Evolutionary conservation across 148 eudicot species (phyloP).

Genomic region (Dianthus caryophyllus): DNA sequence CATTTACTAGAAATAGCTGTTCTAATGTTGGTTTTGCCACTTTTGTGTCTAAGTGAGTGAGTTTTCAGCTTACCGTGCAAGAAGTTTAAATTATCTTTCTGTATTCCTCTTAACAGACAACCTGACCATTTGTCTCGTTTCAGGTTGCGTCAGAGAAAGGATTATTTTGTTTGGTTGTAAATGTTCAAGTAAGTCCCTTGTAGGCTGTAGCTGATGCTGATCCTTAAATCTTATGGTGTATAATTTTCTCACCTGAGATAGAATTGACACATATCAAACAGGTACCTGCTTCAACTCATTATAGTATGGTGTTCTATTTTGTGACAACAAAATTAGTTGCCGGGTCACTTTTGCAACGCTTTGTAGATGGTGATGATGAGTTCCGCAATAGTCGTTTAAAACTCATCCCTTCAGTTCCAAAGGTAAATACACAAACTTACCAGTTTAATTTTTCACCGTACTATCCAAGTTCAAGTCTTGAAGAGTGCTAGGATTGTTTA

Average conservation of each 20-base stretch:
- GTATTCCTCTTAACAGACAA: background rate
- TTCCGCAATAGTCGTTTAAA: conserved; percentile 88
- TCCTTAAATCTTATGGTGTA: conserved; percentile 11
- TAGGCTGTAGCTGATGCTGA: too few species aligned
- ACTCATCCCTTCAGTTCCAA: conserved; percentile 93
- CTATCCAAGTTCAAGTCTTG: background rate
- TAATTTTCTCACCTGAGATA: conserved; percentile 12
- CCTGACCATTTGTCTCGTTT: conserved; percentile 9
- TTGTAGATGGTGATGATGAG: conserved; percentile 99
- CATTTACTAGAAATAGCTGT: too few species aligned
- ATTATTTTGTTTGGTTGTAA: conserved; percentile 62
- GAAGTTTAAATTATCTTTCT: background rate
- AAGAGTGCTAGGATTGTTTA: background rate
- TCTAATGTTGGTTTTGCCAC: background rate
- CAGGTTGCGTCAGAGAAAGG: conserved; percentile 94
- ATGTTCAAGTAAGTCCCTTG: conserved; percentile 77
- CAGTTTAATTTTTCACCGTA: background rate
- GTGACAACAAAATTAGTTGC: conserved; percentile 61
- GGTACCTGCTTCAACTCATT: conserved; percentile 96
- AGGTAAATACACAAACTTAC: conserved; percentile 42
- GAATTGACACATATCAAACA: conserved; percentile 25
- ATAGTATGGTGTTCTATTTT: conserved; percentile 93
- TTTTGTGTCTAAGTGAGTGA: background rate
- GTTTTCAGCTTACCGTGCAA: background rate
- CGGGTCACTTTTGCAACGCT: conserved; percentile 88